Percentiles rank a stretch among this genome's conserved stretches.
phyloP scores from a whole-genome alignment of 257 asterid genomes.

The Nicotiana otophora region DNA sequence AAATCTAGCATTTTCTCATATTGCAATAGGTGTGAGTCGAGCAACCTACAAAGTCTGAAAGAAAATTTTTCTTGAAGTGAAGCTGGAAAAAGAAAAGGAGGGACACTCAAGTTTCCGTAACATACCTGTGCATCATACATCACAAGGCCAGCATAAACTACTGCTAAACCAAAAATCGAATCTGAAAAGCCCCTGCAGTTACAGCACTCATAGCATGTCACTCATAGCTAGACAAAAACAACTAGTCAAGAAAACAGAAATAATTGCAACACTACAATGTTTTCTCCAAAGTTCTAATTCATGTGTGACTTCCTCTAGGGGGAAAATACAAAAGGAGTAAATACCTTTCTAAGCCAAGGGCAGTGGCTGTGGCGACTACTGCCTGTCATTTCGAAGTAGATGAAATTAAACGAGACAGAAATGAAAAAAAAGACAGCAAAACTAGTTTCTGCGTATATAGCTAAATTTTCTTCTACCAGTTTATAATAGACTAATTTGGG shows the following conservation, averaged over 20 bases:
- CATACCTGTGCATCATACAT: slow-evolving; percentile 97
- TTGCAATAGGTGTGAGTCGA: neutral
- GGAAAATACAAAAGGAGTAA: neutral
- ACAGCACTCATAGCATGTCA: slow-evolving; percentile 6
- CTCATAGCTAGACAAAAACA: neutral
- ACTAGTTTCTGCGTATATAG: neutral
- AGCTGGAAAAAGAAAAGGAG: neutral
- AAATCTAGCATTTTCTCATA: neutral
- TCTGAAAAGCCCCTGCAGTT: slow-evolving; percentile 81
- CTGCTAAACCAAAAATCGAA: slow-evolving; percentile 76
- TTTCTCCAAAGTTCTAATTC: neutral
- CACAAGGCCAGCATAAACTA: slow-evolving; percentile 69
- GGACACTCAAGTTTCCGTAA: neutral
- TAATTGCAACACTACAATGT: neutral
- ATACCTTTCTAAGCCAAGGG: slow-evolving; percentile 69
- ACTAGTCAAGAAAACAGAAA: neutral
- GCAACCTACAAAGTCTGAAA: neutral
- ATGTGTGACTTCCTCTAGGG: neutral
- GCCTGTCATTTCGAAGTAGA: slow-evolving; percentile 35
- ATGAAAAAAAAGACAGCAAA: neutral
- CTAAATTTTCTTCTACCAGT: neutral
- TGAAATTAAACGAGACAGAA: neutral
- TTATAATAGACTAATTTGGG: neutral
- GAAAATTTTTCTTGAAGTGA: neutral
- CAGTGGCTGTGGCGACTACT: slow-evolving; percentile 71